Percentiles rank a stretch among this genome's conserved stretches.
Conservation (phyloP, 2,329 filamentous ascomycete genomes). For the Trichoderma cornu-damae region DNA sequence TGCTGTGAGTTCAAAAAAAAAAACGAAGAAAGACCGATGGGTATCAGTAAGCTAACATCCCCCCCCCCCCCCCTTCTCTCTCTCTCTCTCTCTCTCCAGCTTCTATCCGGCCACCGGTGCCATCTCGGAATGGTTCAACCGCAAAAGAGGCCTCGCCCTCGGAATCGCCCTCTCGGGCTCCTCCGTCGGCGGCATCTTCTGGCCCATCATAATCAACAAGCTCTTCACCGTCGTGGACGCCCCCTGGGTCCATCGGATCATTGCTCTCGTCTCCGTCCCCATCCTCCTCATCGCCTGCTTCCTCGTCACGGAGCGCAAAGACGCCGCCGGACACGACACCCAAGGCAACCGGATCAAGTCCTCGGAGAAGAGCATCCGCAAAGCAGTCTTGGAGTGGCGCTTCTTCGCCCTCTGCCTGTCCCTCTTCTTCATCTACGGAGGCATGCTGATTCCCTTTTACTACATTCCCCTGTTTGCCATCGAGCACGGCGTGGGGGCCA, state of each 20-base stretch:
- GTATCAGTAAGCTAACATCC: neutral
- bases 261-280: slow-evolving; percentile 25
- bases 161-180: slow-evolving; percentile 31
- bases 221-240: slow-evolving; percentile 18
- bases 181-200: slow-evolving; percentile 30
- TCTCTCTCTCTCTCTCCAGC: too few relatives aligned
- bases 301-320: slow-evolving; percentile 28
- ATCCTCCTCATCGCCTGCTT: slow-evolving; percentile 26
- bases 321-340: slow-evolving; percentile 19
- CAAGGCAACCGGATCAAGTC: slow-evolving; percentile 15
- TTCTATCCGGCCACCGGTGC: slow-evolving; percentile 31
- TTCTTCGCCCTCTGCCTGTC: slow-evolving; percentile 24
- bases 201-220: slow-evolving; percentile 27
- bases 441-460: slow-evolving; percentile 30
- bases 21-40: neutral
- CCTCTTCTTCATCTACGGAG: slow-evolving; percentile 28
- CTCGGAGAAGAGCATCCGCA: slow-evolving; percentile 24
- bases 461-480: slow-evolving; percentile 48
- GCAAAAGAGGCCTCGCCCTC: slow-evolving; percentile 29
- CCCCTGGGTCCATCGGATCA: slow-evolving; percentile 22
- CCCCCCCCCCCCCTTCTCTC: too few relatives aligned
- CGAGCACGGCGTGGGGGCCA: slow-evolving; percentile 40
- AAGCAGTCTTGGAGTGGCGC: slow-evolving; percentile 25
- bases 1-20: slow-evolving; percentile 26
- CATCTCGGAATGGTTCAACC: slow-evolving; percentile 32